Base-by-base conservation (phyloP, 306 rosid species). In the Cicer bijugum region DNA sequence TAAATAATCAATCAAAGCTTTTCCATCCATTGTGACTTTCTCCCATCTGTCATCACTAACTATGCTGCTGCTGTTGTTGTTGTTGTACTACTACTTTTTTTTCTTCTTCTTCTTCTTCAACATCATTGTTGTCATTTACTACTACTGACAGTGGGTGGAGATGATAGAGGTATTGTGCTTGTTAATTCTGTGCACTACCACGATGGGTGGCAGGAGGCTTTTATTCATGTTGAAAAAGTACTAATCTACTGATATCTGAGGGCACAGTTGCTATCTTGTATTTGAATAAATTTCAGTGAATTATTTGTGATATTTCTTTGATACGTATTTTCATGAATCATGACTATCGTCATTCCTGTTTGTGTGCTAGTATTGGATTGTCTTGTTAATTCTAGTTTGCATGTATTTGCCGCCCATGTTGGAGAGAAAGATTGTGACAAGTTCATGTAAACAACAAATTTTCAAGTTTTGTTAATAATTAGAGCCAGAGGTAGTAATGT, bases 151-250 rank as follows among this genome's bases (percentile, higher is more conserved):
- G 69, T 68, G 80, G 83, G 60, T 48, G 12, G 75, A 63, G 75
- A 72, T 9, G 81, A 75, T 37, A 61, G 78, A 79, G 68, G 75
- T 23, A 65, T 72, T 45, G 40, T 5, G 39, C 44, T 46, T 75
- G 47, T 72, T 56, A 5, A 37, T n/a, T 59, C 1, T 37, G 39
- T 12, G 39, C 16, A 46, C 71, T 37, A 2, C 66, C 7, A 7
- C 23, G 71, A 69, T 70, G 60, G 75, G 74, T 70, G 80, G 65
- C 55, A 66, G 71, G 75, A 79, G 86, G 79, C 64, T 83, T 73
- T 51, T 37, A 67, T 52, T 42, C 64, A 50, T 79, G 58, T 55
- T 60, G 65, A 61, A n/a, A 47, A 28, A 69, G 47, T 64, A 52
- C 65, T n/a, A 45, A 39, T 39, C 23, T 15, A 11, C 52, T 46